Base-by-base conservation (phyloP, 2,329 filamentous ascomycete genomes). In the Claviceps pazoutovae region DNA sequence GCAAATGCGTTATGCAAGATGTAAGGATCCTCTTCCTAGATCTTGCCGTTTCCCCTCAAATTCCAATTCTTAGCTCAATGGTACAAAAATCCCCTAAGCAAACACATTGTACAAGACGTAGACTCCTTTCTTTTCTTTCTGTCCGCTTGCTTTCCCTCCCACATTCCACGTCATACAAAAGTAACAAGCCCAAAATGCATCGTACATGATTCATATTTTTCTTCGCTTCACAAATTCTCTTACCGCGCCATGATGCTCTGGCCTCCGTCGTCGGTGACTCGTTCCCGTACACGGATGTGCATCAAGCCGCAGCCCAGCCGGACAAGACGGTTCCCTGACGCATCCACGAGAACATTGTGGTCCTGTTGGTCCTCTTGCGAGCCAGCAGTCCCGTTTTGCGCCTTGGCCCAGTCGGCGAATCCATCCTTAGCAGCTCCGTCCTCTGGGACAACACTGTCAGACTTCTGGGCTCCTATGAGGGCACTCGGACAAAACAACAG, bases 401-500 rank as follows among this genome's bases (percentile, higher is more conserved):
- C 5, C 2, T 26, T n/a, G 11, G 21, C 26, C 37, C 44, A 43
- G n/a, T 39, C 42, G 5, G 38, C 45, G 21, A 37, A 34, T 5
- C 30, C 48, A 16, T 50, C 39, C 4, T 14, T 26, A 13, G n/a
- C 13, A 16, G 7, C 1, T 41, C 13, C 19, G 21, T n/a, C n/a
- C 16, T 11, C 30, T 34, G 30, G 30, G 30, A 34, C 3, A 34
- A 11, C 30, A 34, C 30, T 34, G 2, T 34, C 30, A 34, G 30
- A 34, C 30, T 11, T 34, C 30, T 6, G 14, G 19, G n/a, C 9
- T 38, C 30, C 36, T 14, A 73, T 54, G 1, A 72, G 59, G 0
- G 71, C 72, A 39, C 64, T 72, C 0, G 72, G 73, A 1, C 69
- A 67, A 55, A 75, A 75, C 6, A 76, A 46, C 2, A 76, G 59